These are phyloP conservation scores for Sisymbrium irio DNA, from an alignment of 345 rosid species.

Conservation along the genomic window DNA sequence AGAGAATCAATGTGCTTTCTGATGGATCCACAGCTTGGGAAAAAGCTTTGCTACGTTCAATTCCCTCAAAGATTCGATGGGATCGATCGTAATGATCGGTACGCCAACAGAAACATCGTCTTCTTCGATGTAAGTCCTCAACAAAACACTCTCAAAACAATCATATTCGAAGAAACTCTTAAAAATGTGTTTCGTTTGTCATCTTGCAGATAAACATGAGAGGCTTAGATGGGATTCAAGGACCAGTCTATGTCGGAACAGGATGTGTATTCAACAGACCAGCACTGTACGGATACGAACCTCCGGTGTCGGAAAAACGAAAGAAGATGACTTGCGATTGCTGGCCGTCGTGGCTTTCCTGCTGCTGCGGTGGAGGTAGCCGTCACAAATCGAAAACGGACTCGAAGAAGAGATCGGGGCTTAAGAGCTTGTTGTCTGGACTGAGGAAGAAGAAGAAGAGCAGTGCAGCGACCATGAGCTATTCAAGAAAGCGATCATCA, in stretches of 20 bases:
- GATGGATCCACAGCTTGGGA: conserved; percentile 96
- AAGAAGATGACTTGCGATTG: conserved; percentile 98
- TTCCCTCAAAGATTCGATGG: conserved; percentile 98
- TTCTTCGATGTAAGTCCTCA: conserved; percentile 80
- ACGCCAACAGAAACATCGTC: conserved; percentile 88
- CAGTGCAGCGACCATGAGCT: conserved; percentile 52
- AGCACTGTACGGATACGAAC: conserved; percentile 93
- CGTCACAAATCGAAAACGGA: conserved; percentile 46
- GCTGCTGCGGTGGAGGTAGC: conserved; percentile 89
- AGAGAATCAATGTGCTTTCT: conserved; percentile 98
- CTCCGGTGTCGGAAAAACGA: conserved; percentile 80
- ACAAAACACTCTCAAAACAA: neutral
- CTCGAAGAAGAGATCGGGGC: conserved; percentile 65
- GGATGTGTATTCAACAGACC: conserved; percentile 95
- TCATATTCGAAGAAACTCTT: neutral
- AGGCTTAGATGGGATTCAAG: conserved; percentile 93
- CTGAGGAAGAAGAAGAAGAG: conserved; percentile 56
- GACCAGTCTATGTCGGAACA: conserved; percentile 96
- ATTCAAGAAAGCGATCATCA: conserved; percentile 55
- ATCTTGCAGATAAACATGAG: conserved; percentile 74
- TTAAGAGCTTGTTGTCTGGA: conserved; percentile 53
- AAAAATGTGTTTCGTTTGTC: neutral
- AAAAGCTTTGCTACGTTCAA: conserved; percentile 94
- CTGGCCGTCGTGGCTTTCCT: conserved; percentile 94
- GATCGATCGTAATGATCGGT: conserved; percentile 88